These are phyloP conservation scores for Alternaria postmessia DNA, from an alignment of 2,329 filamentous ascomycete species.

Conservation along the genomic window DNA sequence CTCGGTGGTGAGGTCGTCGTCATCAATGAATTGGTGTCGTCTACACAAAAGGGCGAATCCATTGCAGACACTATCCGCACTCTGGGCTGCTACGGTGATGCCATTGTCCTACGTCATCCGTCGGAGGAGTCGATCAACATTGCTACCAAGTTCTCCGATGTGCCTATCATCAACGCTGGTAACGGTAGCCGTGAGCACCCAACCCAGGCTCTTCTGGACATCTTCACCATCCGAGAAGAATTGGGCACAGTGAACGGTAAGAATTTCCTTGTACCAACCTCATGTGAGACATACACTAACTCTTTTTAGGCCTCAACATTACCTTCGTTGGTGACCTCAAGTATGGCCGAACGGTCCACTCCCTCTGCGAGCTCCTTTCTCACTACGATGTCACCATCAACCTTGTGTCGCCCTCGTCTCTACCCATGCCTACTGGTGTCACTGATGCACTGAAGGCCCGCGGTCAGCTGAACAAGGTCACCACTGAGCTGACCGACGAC, in stretches of 20 bases:
- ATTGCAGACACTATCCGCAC: constrained; percentile 94
- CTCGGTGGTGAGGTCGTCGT: constrained; percentile 87
- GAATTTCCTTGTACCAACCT: too few species aligned
- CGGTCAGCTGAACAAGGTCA: constrained; percentile 79
- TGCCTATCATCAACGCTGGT: constrained; percentile 95
- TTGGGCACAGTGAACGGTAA: constrained; percentile 84
- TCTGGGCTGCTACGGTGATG: constrained; percentile 91
- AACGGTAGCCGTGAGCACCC: constrained; percentile 97
- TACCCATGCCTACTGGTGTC: constrained; percentile 79
- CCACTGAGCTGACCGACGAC: constrained; percentile 81
- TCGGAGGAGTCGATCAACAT: constrained; percentile 80
- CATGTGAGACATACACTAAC: too few species aligned
- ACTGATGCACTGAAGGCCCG: constrained; percentile 74
- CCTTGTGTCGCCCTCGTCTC: constrained; percentile 82
- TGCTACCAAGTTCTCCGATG: constrained; percentile 84
- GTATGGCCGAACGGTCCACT: constrained; percentile 95
- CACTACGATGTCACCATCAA: constrained; percentile 97
- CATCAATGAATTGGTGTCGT: constrained; percentile 83
- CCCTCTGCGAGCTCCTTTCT: constrained; percentile 88
- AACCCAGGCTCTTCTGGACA: constrained; percentile 95
- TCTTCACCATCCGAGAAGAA: constrained; percentile 98
- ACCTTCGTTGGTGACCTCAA: constrained; percentile 94
- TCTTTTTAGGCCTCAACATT: constrained; percentile 73
- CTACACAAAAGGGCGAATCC: constrained; percentile 91
- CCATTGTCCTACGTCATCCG: constrained; percentile 94